Evolutionary conservation across 2,329 filamentous ascomycete species (phyloP), one percentile per base, ranked within the genome.

Genomic region (Emmonsiellopsis sp.): DNA sequence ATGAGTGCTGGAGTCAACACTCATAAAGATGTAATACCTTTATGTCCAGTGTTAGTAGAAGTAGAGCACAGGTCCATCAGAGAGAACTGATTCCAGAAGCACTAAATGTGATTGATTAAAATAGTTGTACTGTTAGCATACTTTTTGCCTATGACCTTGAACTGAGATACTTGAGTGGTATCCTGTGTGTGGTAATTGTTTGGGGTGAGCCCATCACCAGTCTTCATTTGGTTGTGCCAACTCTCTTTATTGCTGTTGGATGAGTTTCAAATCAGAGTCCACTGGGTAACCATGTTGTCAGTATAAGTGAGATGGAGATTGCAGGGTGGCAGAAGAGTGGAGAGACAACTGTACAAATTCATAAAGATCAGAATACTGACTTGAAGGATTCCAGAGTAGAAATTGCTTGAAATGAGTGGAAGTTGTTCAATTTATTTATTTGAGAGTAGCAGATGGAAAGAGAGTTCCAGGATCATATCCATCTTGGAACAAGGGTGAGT

Each of bases 131-230:
- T 34, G 13, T 53, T 26, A 40, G 51, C 51, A 53, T 53, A 53
- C 37, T 53, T 53, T 43, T 53, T 53, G 51, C 43, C 35, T 31
- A 16, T 49, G 32, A 48, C 16, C 43, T 41, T 42, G 45, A 53
- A 53, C 13, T 46, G 40, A 46, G 40, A 37, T 11, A 11, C 34
- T 37, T 37, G 34, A 37, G 34, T 11, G 11, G 34, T 37, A 37
- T 37, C 11, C 34, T n/a, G n/a, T 37, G 34, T 37, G 34, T 11
- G 11, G 34, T 37, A 37, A 37, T 37, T 11, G 11, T 37, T 11
- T 37, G 34, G 34, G 7, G 34, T 37, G 34, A 37, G 34, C 34
- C 11, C 34, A 37, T 37, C 34, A 11, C 15, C 50, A 52, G 30
- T 52, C 50, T 41, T 37, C 34, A 7, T 9, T 3, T 5, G n/a